Percentiles rank a stretch among this genome's conserved stretches.
Conservation (phyloP, 768 basidiomycete genomes). For the Calvatia gigantea region DNA sequence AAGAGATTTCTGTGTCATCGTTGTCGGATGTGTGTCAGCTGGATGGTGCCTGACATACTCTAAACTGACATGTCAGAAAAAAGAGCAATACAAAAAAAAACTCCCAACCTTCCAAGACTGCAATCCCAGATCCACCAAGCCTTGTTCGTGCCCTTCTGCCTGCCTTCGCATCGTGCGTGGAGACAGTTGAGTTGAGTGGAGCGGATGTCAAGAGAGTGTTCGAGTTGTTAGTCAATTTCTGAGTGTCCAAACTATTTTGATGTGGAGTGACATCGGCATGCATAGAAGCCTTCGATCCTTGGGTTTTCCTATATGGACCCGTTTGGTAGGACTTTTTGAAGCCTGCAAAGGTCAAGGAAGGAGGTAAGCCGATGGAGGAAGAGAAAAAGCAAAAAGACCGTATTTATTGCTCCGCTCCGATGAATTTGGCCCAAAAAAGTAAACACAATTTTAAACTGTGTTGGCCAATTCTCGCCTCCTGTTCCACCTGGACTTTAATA, state of each 20-base stretch:
- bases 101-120: background rate
- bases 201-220: background rate
- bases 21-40: conserved; percentile 2
- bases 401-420: background rate
- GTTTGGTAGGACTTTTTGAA: background rate
- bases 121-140: background rate
- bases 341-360: background rate
- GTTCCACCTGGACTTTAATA: background rate
- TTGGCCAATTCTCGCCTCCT: background rate
- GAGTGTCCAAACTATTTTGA: background rate
- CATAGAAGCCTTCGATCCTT: background rate
- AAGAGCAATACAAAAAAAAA: background rate
- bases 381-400: background rate
- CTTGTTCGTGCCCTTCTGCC: background rate
- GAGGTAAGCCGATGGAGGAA: background rate
- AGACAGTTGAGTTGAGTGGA: background rate
- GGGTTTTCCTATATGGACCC: background rate
- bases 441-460: background rate
- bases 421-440: background rate
- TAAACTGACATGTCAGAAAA: background rate
- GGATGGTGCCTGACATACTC: conserved; percentile 6
- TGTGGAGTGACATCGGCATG: background rate
- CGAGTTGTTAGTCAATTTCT: background rate
- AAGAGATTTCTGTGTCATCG: background rate
- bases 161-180: background rate